A percentile compares a stretch with the other conserved stretches of the same genome.
Conservation (phyloP, 1,284 basidiomycete genomes). For the Blastosporella zonata region DNA sequence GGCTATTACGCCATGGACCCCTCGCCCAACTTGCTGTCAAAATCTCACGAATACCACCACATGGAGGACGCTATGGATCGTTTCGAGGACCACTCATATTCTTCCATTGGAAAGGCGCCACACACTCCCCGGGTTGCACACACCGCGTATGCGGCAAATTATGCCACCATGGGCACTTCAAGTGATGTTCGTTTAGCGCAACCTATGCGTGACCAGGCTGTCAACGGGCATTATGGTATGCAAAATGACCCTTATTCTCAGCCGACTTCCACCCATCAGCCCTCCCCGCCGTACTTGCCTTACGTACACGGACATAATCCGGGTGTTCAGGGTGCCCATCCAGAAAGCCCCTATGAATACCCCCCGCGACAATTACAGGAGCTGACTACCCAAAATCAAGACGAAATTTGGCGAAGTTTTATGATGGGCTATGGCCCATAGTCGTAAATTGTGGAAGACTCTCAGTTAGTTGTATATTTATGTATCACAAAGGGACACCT, state of each 20-base stretch:
- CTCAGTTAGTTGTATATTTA: background rate
- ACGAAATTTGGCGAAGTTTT: conserved; percentile 34
- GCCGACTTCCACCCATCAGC: conserved; percentile 5
- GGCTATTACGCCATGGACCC: conserved; percentile 24
- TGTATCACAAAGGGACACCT: background rate
- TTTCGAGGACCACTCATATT: conserved; percentile 17
- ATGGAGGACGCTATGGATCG: conserved; percentile 13
- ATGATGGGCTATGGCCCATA: conserved; percentile 23
- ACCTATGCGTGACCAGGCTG: conserved; percentile 2
- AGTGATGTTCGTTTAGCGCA: conserved; percentile 1
- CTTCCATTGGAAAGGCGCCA: conserved; percentile 12
- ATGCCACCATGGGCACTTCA: background rate
- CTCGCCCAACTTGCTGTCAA: conserved; percentile 1
- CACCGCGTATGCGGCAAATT: conserved; percentile 5
- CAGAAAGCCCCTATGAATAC: conserved; percentile 7
- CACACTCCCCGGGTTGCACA: conserved; percentile 6
- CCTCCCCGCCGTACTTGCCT: conserved; percentile 6
- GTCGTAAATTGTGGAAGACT: background rate
- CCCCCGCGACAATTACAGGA: conserved; percentile 13
- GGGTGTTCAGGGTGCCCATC: conserved; percentile 1
- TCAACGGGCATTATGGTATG: conserved; percentile 9
- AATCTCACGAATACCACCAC: conserved; percentile 10
- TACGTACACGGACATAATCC: conserved; percentile 5
- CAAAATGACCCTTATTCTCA: conserved; percentile 10
- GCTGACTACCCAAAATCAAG: conserved; percentile 23